These are phyloP conservation scores for Pichia manshurica DNA, from an alignment of 805 yeast species.

Conservation along the genomic window DNA sequence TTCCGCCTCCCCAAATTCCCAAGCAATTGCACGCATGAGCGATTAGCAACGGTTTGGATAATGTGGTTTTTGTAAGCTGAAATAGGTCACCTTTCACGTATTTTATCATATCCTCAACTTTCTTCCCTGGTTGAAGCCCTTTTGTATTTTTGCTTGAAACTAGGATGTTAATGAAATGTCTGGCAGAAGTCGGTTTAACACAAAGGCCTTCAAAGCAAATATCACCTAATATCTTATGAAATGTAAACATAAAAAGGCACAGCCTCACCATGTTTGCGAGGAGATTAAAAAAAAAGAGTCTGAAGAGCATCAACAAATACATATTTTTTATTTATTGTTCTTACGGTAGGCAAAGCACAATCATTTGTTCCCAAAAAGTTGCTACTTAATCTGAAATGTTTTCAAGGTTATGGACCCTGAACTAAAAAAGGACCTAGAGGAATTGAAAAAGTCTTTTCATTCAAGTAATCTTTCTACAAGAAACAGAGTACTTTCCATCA, in stretches of 20 bases:
- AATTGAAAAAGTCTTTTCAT: constrained; percentile 12
- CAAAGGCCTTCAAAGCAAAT: too few species aligned
- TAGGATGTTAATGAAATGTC: too few species aligned
- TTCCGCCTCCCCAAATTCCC: constrained; percentile 84
- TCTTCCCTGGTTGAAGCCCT: too few species aligned
- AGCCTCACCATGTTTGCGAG: neutral
- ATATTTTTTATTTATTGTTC: too few species aligned
- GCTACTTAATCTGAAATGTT: neutral
- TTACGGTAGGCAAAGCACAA: too few species aligned
- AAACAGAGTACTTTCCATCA: constrained; percentile 65
- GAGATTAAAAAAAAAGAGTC: neutral
- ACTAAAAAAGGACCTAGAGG: constrained; percentile 11
- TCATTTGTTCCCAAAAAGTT: too few species aligned
- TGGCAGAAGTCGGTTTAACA: too few species aligned
- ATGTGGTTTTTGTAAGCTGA: constrained; percentile 22
- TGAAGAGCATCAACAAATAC: too few species aligned
- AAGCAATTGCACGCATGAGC: constrained; percentile 78
- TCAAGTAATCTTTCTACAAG: constrained; percentile 12
- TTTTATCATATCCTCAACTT: constrained; percentile 20
- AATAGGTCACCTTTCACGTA: constrained; percentile 60
- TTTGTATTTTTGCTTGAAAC: too few species aligned
- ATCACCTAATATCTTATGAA: too few species aligned
- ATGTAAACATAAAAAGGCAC: too few species aligned
- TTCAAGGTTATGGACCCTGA: constrained; percentile 17
- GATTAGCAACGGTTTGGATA: constrained; percentile 37